Conservation (phyloP, 2,329 filamentous ascomycete species). For the Monilinia vaccinii-corymbosi region DNA sequence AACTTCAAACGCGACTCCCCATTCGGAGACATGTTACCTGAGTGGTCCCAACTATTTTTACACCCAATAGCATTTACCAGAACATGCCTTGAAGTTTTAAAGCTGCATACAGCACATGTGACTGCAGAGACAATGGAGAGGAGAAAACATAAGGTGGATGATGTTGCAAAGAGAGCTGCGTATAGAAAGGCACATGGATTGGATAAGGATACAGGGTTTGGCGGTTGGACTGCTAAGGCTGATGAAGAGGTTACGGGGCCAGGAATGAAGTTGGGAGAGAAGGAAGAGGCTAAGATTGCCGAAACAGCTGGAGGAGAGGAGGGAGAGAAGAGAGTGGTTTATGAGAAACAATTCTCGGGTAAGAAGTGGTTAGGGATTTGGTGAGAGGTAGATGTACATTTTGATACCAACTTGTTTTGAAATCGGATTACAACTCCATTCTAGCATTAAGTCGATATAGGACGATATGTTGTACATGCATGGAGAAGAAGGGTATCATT, state of each 20-base stretch:
- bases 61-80: slow-evolving; percentile 61
- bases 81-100: slow-evolving; percentile 62
- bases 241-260: slow-evolving; percentile 29
- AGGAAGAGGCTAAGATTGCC: not conserved
- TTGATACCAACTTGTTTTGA: not conserved
- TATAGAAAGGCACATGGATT: slow-evolving; percentile 82
- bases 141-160: slow-evolving; percentile 66
- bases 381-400: slow-evolving; percentile 32
- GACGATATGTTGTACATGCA: not conserved
- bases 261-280: slow-evolving; percentile 23
- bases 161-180: slow-evolving; percentile 76
- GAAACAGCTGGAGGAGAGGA: not conserved
- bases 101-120: slow-evolving; percentile 65
- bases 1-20: slow-evolving; percentile 75
- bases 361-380: slow-evolving; percentile 86
- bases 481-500: slow-evolving; percentile 11
- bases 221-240: slow-evolving; percentile 36
- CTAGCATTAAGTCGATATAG: not conserved
- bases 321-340: slow-evolving; percentile 30
- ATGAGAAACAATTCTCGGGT: slow-evolving; percentile 40
- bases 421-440: not conserved
- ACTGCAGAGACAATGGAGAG: slow-evolving; percentile 60
- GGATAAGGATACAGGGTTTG: slow-evolving; percentile 51
- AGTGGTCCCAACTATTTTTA: slow-evolving; percentile 55
- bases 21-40: slow-evolving; percentile 69